Evolutionary conservation across 495 filamentous ascomycete genomes (phyloP), one percentile per base, ranked within the genome.

Genomic region (Aspergillus incahuasiensis): DNA sequence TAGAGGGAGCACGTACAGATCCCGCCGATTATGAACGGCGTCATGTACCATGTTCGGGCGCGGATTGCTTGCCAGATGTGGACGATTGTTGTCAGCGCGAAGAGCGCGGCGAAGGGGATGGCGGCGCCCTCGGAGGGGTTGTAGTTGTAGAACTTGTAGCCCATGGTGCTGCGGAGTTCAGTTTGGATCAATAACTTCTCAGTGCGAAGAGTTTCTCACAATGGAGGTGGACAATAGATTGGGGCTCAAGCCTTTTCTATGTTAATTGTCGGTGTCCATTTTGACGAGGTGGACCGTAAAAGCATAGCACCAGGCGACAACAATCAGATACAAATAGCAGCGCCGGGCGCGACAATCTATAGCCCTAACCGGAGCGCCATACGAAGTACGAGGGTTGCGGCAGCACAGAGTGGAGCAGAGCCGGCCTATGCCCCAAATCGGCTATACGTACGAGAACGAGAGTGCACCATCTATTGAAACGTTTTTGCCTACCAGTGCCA

Each of bases 1-100:
- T 3, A 28, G 25, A 35, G 28, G 28, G 28, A 30, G 16, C 5
- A 72, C 77, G 58, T 72, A 86, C 82, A 83, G 13, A 77, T 44
- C 21, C 80, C 76, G 9, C 83, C 85, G 25, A 86, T 62, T 6
- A 82, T 25, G 39, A 87, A 74, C 0, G 86, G 79, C 9, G 78
- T 78, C 48, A 87, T 83, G 64, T 83, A 87, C 82, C 82, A 88
- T 19, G 80, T 81, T 55, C 71, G 67, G 20, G 66, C 71, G 30
- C 65, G 71, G 42, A 74, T 42, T 8, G 86, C 55, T 48, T 83
- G 76, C 32, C 32, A 35, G 8, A 35, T 35, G 12, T 35, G 32
- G 8, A 35, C 46, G 5, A 71, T 18, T 5, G 79, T 64, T 0
- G 74, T 64, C 30, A 78, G 42, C 32, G 63, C 63, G 59, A 88